These are phyloP conservation scores for Fusarium sp. DNA, from an alignment of 2,329 filamentous ascomycete genomes.

Conservation along the genomic window DNA sequence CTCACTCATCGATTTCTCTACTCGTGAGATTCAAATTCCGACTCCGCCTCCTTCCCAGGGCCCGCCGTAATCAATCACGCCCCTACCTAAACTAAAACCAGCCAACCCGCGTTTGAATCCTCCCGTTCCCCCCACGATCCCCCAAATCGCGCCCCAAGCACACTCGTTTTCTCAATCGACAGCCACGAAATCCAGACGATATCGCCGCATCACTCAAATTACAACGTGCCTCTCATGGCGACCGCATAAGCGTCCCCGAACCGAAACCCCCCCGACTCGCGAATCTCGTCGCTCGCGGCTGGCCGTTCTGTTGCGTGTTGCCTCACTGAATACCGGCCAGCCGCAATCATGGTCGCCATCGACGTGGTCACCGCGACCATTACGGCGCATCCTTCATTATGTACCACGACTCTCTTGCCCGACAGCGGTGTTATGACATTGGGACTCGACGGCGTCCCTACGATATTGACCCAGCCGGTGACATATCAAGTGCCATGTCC, in stretches of 20 bases:
- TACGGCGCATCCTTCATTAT: conserved; percentile 53
- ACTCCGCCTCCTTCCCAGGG: conserved; percentile 27
- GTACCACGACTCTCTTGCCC: conserved; percentile 61
- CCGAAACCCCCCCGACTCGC: conserved; percentile 24
- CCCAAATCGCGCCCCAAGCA: conserved; percentile 33
- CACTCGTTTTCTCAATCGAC: conserved; percentile 21
- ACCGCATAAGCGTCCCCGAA: conserved; percentile 33
- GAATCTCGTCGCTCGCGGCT: conserved; percentile 49
- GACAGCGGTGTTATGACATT: conserved; percentile 65
- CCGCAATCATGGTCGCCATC: conserved; percentile 48
- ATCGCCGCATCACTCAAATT: conserved; percentile 2
- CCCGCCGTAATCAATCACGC: conserved; percentile 29
- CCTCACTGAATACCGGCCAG: conserved; percentile 42
- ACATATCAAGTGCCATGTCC: conserved; percentile 64
- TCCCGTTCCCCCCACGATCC: conserved; percentile 32
- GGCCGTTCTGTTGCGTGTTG: conserved; percentile 42
- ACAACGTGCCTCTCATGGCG: conserved; percentile 40
- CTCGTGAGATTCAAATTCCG: conserved; percentile 1
- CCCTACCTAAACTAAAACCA: conserved; percentile 15
- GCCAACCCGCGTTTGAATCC: conserved; percentile 32
- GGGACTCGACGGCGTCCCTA: conserved; percentile 63
- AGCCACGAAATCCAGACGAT: conserved; percentile 5
- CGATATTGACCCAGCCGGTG: conserved; percentile 72
- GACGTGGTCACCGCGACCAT: conserved; percentile 46
- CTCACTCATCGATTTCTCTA: background rate